phyloP scores from a whole-genome alignment of 371 early-diverging fungal species.

The Phascolomyces articulosus region DNA sequence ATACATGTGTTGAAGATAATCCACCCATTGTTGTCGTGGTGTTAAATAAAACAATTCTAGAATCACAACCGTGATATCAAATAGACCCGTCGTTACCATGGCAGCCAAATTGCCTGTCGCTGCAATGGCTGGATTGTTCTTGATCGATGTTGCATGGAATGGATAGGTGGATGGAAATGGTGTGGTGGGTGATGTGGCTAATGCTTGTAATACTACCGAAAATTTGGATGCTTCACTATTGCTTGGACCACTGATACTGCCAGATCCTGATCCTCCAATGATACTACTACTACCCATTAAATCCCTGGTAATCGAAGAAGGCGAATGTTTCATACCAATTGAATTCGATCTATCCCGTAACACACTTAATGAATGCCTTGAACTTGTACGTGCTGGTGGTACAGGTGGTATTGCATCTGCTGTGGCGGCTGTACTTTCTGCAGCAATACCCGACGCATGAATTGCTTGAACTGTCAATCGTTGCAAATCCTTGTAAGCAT shows the following conservation, averaged over 20 bases:
- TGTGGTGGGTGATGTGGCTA: constrained; percentile 41
- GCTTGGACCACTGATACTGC: background rate
- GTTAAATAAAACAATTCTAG: constrained; percentile 52
- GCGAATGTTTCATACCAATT: constrained; percentile 13
- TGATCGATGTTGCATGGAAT: constrained; percentile 29
- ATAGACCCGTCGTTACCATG: constrained; percentile 48
- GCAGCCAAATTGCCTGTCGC: constrained; percentile 29
- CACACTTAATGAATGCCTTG: constrained; percentile 25
- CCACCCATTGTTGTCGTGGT: constrained; percentile 45
- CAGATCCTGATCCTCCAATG: no score
- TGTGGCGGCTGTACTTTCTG: background rate
- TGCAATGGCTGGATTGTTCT: constrained; percentile 7
- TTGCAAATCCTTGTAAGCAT: constrained; percentile 50
- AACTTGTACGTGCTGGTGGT: constrained; percentile 8
- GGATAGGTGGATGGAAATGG: constrained; percentile 50
- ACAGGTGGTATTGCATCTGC: background rate
- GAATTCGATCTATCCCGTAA: constrained; percentile 29
- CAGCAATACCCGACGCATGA: constrained; percentile 23
- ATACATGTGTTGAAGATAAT: constrained; percentile 33
- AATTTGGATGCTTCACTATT: constrained; percentile 12
- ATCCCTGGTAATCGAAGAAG: background rate
- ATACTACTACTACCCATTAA: background rate
- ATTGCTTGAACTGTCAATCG: constrained; percentile 43
- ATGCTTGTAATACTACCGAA: constrained; percentile 38
- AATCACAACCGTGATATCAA: constrained; percentile 52